Conservation (phyloP, 495 filamentous ascomycete genomes). For the Daldinia childiae region DNA sequence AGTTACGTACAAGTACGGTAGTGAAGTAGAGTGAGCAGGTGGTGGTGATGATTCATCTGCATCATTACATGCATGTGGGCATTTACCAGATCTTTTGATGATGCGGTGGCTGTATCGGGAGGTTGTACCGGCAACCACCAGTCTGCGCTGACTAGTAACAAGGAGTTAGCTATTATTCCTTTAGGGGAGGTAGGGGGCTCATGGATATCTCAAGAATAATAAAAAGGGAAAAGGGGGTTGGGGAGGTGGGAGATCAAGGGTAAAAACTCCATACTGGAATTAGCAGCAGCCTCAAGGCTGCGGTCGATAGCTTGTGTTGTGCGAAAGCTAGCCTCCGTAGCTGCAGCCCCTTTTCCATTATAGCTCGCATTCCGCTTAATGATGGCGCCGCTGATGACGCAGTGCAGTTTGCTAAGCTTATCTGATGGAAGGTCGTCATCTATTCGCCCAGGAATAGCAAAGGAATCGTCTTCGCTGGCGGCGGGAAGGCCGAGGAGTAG, state of each 20-base stretch:
- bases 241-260: not conserved
- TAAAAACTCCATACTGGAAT: slow-evolving; percentile 12
- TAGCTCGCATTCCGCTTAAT: slow-evolving; percentile 52
- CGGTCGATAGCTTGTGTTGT: slow-evolving; percentile 57
- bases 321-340: slow-evolving; percentile 31
- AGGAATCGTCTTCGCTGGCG: slow-evolving; percentile 48
- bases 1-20: slow-evolving; percentile 52
- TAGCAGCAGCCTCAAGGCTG: slow-evolving; percentile 53
- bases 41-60: slow-evolving; percentile 59
- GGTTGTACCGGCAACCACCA: slow-evolving; percentile 51
- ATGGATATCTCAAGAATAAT: not conserved
- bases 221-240: not conserved
- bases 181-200: not conserved
- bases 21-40: slow-evolving; percentile 56
- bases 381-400: slow-evolving; percentile 49
- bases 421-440: slow-evolving; percentile 42
- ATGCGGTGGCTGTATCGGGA: slow-evolving; percentile 27
- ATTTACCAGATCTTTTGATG: slow-evolving; percentile 22
- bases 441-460: slow-evolving; percentile 46
- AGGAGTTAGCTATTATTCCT: not conserved
- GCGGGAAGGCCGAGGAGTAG: slow-evolving; percentile 56
- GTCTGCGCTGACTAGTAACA: slow-evolving; percentile 33
- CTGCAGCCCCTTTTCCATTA: not conserved
- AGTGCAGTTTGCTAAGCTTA: slow-evolving; percentile 49
- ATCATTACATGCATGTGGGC: slow-evolving; percentile 48